phyloP scores from a whole-genome alignment of 2,329 filamentous ascomycete genomes.

The Fusarium ambrosium region DNA sequence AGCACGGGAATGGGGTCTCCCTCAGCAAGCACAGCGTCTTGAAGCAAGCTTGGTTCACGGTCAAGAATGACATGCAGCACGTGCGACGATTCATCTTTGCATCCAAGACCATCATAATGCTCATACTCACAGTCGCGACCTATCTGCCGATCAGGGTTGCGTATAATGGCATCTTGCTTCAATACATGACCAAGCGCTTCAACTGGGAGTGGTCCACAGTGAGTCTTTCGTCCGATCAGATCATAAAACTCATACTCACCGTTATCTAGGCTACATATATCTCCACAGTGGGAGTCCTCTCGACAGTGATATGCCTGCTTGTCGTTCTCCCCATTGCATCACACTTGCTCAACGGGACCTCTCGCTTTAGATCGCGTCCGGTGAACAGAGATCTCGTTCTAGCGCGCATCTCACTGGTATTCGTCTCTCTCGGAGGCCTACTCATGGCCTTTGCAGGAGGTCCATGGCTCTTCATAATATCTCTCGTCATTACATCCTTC shows the following conservation, averaged over 20 bases:
- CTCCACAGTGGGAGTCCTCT: conserved; percentile 54
- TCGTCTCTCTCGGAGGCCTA: conserved; percentile 52
- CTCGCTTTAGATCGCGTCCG: conserved; percentile 46
- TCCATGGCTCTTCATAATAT: conserved; percentile 53
- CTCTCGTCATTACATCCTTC: conserved; percentile 60
- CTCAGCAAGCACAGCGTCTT: conserved; percentile 30
- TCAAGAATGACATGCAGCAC: conserved; percentile 51
- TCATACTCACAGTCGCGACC: conserved; percentile 53
- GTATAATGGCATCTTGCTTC: conserved; percentile 57
- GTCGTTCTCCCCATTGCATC: conserved; percentile 55
- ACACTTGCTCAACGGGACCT: conserved; percentile 47
- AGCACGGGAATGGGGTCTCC: neutral
- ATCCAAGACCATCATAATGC: conserved; percentile 54
- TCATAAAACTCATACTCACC: neutral
- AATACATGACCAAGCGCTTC: conserved; percentile 67
- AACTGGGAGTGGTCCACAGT: conserved; percentile 61
- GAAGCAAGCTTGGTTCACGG: conserved; percentile 45
- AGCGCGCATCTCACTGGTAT: conserved; percentile 50
- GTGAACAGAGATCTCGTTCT: conserved; percentile 58
- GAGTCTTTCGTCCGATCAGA: neutral
- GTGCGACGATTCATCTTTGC: conserved; percentile 57
- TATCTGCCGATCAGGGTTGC: conserved; percentile 50
- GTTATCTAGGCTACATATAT: conserved; percentile 56
- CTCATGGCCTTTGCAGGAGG: conserved; percentile 54
- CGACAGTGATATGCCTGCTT: conserved; percentile 56